Conservation (phyloP, 2,329 filamentous ascomycete species). For the Chaetothyriales sp. region DNA sequence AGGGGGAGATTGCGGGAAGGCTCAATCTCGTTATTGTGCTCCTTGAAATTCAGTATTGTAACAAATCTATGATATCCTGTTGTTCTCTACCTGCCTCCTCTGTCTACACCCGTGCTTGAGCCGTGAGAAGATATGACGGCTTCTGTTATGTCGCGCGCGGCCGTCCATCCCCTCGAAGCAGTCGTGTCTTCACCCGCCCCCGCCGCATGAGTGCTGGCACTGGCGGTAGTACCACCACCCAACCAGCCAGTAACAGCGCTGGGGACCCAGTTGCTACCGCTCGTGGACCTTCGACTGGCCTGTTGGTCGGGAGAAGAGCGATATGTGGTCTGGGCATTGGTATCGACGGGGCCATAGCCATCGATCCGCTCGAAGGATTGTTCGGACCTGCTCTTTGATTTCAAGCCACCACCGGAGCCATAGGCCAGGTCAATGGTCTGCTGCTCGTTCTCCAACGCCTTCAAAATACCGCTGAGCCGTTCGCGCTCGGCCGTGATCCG, state of each 20-base stretch:
- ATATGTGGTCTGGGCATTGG: conserved; percentile 1
- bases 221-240: conserved; percentile 3
- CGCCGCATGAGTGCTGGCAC: too few species aligned
- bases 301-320: conserved; percentile 1
- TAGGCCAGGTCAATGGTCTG: conserved; percentile 39
- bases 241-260: conserved; percentile 13
- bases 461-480: conserved; percentile 56
- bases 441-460: conserved; percentile 67
- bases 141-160: conserved; percentile 15
- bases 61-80: not conserved
- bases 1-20: too few species aligned
- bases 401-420: conserved; percentile 18
- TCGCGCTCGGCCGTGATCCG: conserved; percentile 72
- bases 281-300: conserved; percentile 8
- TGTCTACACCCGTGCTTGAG: conserved; percentile 9
- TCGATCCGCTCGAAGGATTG: conserved; percentile 82
- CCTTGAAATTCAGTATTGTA: not conserved
- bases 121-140: conserved; percentile 7
- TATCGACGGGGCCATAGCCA: conserved; percentile 41
- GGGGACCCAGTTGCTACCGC: conserved; percentile 14
- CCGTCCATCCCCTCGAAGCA: conserved; percentile 8
- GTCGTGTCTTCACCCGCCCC: conserved; percentile 5
- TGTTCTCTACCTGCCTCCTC: not conserved
- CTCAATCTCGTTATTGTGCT: not conserved
- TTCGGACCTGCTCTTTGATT: conserved; percentile 62